Base-by-base conservation (phyloP, 257 asterid species). In the Capsicum chinense region DNA sequence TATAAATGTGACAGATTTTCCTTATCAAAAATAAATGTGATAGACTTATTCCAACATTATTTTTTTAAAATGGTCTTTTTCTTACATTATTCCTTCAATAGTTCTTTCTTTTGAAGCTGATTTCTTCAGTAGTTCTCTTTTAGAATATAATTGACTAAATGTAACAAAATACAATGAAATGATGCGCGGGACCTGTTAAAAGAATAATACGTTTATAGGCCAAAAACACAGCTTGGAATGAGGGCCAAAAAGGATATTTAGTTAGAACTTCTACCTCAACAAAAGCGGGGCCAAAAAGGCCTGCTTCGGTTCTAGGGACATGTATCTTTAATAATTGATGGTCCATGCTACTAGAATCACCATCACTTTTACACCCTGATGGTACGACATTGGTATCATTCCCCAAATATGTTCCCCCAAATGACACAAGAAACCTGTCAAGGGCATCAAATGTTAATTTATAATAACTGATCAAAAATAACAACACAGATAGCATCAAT, bases 271-370 rank as follows among this genome's bases (percentile, higher is more conserved):
- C 87, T 64, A 88, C 99, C 98, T 97, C 99, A 66, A 94, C 84
- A 89, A 97, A 97, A 50, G 96, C 96, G 3, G 99, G 98, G 85
- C 99, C 98, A 85, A 86, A 87, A 56, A 89, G 85, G 83, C 89
- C 83, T 19, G 80, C 83, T 64, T 95, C 94, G 39, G 91, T 90
- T 83, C 86, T 86, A 85, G 97, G 94, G 85, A 93, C 91, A 68
- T 81, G 74, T 84, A 97, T 91, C 88, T 92, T 95, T 88, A 97
- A 79, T 19, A 89, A 79, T 60, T 95, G 98, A 87, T 95, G 97
- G 86, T 90, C 88, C 19, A 62, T 84, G 78, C 89, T 84, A 67
- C 83, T 83, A 68, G 84, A 60, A 66, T 85, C 89, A 60, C 88
- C 90, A 87, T 89, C 88, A 74, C 26, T 85, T 87, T 85, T 86